Percentiles rank a stretch among this genome's conserved stretches.
Evolutionary conservation across 805 yeast genomes (phyloP).

Genomic region (Yamadazyma insecticola): DNA sequence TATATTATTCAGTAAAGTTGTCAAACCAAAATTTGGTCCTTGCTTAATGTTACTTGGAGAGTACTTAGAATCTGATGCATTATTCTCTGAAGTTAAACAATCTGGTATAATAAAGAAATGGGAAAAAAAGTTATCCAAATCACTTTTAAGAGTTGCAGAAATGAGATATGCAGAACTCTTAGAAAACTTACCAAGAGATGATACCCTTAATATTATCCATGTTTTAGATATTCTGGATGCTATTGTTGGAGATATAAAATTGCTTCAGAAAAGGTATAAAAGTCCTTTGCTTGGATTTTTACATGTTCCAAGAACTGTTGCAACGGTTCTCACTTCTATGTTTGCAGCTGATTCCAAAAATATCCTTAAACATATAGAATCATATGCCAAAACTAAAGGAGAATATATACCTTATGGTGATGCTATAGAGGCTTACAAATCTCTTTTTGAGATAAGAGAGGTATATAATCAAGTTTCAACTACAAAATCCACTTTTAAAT

Average conservation of each 20-base stretch:
- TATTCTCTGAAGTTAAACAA: slow-evolving; percentile 30
- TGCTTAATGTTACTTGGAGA: slow-evolving; percentile 45
- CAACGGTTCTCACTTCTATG: slow-evolving; percentile 45
- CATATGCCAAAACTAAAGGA: slow-evolving; percentile 28
- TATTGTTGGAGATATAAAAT: slow-evolving; percentile 45
- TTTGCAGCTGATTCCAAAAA: slow-evolving; percentile 50
- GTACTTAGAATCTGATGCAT: slow-evolving; percentile 44
- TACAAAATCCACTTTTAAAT: slow-evolving; percentile 37
- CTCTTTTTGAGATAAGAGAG: slow-evolving; percentile 48
- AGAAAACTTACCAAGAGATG: slow-evolving; percentile 54
- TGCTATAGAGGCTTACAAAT: slow-evolving; percentile 52
- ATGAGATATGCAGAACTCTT: slow-evolving; percentile 34
- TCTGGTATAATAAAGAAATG: slow-evolving; percentile 42
- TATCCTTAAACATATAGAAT: slow-evolving; percentile 47
- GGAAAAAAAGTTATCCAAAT: slow-evolving; percentile 34
- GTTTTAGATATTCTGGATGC: slow-evolving; percentile 52
- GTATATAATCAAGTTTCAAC: slow-evolving; percentile 46
- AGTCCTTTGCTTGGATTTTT: slow-evolving; percentile 58
- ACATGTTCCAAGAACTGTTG: slow-evolving; percentile 46
- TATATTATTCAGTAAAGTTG: slow-evolving; percentile 34
- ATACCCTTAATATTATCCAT: slow-evolving; percentile 49
- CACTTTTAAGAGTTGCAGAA: slow-evolving; percentile 34
- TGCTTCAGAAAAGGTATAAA: slow-evolving; percentile 55
- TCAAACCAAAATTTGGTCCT: slow-evolving; percentile 58
- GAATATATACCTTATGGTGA: slow-evolving; percentile 46